Percentiles rank a stretch among this genome's conserved stretches.
phyloP scores from a whole-genome alignment of 2,329 filamentous ascomycete species.

The Beauveria asiatica region DNA sequence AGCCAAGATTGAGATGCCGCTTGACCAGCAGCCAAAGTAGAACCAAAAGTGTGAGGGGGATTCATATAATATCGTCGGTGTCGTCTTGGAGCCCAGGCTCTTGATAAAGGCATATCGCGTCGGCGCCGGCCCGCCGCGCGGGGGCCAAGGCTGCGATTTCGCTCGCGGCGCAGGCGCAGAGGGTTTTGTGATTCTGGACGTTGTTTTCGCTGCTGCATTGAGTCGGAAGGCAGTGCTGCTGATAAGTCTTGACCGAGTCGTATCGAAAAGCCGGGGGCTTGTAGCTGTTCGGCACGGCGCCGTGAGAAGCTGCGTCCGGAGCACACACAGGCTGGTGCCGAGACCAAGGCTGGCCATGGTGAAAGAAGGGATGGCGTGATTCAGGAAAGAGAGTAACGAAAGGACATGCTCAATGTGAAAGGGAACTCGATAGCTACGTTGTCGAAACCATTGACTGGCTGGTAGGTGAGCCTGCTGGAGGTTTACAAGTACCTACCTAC shows the following conservation, averaged over 20 bases:
- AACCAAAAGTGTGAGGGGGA: slow-evolving; percentile 56
- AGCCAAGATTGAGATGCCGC: slow-evolving; percentile 34
- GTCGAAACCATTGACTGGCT: background rate
- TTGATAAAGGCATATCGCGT: slow-evolving; percentile 40
- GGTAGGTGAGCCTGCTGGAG: background rate
- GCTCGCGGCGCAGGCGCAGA: background rate
- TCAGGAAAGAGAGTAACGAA: background rate
- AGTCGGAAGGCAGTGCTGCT: background rate
- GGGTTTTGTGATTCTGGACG: background rate
- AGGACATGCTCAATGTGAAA: background rate
- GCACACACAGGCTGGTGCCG: background rate
- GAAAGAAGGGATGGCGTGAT: too few relatives aligned
- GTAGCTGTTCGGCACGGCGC: slow-evolving; percentile 1
- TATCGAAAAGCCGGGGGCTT: background rate
- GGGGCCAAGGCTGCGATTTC: background rate
- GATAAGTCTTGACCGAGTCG: slow-evolving; percentile 2
- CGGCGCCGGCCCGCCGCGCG: slow-evolving; percentile 15
- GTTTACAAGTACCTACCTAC: too few relatives aligned
- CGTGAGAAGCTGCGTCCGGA: slow-evolving; percentile 2
- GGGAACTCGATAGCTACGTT: background rate
- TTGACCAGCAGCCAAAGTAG: slow-evolving; percentile 49
- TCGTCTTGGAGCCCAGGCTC: slow-evolving; percentile 46
- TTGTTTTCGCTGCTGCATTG: background rate
- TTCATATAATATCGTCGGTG: slow-evolving; percentile 54
- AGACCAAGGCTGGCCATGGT: slow-evolving; percentile 3